Evolutionary conservation across 768 basidiomycete genomes (phyloP), one percentile per base, ranked within the genome.

Genomic region (Plicaturopsis crispa): DNA sequence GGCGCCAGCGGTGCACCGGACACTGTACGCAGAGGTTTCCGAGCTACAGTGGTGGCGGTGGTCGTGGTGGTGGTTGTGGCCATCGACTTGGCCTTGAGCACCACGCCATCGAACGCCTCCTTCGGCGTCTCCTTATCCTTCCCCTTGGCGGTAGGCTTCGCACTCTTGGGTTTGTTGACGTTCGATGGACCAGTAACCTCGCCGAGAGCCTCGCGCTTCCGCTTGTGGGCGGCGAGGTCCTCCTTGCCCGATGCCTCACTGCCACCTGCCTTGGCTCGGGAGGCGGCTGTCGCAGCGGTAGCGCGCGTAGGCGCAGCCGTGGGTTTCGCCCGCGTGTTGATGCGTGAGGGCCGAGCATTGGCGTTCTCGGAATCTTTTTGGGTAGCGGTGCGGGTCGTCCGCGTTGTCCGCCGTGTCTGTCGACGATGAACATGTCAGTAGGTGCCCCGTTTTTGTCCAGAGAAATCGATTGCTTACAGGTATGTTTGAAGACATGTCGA

Each of bases 141-240:
- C 36, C 70, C 73, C 62, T 86, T 86, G 37, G 70, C 72, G 51
- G 70, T 69, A 31, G 52, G 41, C 32, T 45, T 35, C 46, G 41
- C 30, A 35, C 35, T 48, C 20, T 55, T 56, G 35, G 51, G 50
- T 43, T 65, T 66, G 45, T 68, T 47, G 24, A 58, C 68, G 49
- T 74, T 77, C 50, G 78, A 77, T 44, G 65, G 53, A 2, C 66
- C 63, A 6, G 76, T 75, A 31, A 88, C 80, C 53, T 89, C 87
- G 12, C 74, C 73, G 30, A 89, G 66, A 0, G 78, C 84, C 35
- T 80, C 79, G 14, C 86, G 80, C 56, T 87, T 88, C 39, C 84
- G 73, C 54, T 85, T 85, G 23, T 71, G 75, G 2, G 65, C 62
- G 14, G 65, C 58, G 11, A 62, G 60, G 31, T 80, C 75, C 16